A percentile compares a stretch with the other conserved stretches of the same genome.
Conservation (phyloP, 495 filamentous ascomycete genomes). For the Penicillium alfredii region DNA sequence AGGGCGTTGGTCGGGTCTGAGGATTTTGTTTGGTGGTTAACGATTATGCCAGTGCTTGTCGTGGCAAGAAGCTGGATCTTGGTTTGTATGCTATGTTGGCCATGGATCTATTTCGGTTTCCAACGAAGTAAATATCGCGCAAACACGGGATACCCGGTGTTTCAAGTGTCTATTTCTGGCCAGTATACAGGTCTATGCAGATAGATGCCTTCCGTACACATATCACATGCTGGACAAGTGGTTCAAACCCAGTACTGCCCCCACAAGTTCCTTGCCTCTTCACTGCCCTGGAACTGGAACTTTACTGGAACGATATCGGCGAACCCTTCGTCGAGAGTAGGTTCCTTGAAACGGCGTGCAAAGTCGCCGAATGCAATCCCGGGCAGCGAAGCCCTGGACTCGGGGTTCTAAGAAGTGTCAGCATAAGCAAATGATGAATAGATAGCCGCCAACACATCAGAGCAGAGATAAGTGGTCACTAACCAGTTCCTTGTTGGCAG, state of each 20-base stretch:
- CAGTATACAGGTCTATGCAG: too few relatives aligned
- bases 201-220: too few relatives aligned
- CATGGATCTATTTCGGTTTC: too few relatives aligned
- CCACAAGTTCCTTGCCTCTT: slow-evolving; percentile 57
- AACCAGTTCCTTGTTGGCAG: slow-evolving; percentile 52
- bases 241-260: slow-evolving; percentile 62
- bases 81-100: too few relatives aligned
- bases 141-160: too few relatives aligned
- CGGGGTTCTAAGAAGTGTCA: slow-evolving; percentile 64
- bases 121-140: too few relatives aligned
- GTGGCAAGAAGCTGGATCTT: too few relatives aligned
- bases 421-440: neutral
- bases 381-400: slow-evolving; percentile 67
- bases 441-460: neutral
- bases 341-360: slow-evolving; percentile 61
- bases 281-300: slow-evolving; percentile 59
- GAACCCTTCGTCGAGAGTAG: slow-evolving; percentile 73
- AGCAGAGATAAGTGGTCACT: slow-evolving; percentile 2
- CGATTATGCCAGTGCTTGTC: too few relatives aligned
- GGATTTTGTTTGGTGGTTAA: too few relatives aligned
- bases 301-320: slow-evolving; percentile 65
- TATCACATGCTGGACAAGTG: too few relatives aligned
- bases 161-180: too few relatives aligned
- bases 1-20: too few relatives aligned
- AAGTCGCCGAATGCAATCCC: slow-evolving; percentile 75